These are phyloP conservation scores for Saccharomyces hybrid DNA, from an alignment of 1,139 yeast species.

Conservation along the genomic window DNA sequence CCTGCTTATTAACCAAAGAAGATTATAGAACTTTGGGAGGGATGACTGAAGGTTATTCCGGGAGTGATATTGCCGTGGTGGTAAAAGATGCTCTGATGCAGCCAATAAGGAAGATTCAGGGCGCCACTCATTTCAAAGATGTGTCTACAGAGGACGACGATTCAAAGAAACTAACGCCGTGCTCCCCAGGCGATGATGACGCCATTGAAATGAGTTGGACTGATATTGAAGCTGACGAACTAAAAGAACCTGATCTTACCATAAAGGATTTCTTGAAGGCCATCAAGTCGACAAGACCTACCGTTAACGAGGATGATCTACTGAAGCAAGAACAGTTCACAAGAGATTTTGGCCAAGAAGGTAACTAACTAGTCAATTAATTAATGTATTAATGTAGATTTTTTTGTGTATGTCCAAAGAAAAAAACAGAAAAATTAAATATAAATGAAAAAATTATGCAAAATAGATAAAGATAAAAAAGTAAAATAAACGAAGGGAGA, in stretches of 20 bases:
- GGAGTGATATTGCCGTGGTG: slow-evolving; percentile 93
- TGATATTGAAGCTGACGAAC: slow-evolving; percentile 80
- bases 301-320: slow-evolving; percentile 81
- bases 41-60: slow-evolving; percentile 96
- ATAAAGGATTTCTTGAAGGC: slow-evolving; percentile 92
- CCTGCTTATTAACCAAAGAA: slow-evolving; percentile 64
- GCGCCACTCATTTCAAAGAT: slow-evolving; percentile 87
- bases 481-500: slow-evolving; percentile 5
- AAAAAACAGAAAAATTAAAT: neutral
- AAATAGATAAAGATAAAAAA: slow-evolving; percentile 1
- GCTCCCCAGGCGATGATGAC: slow-evolving; percentile 89
- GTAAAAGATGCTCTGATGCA: slow-evolving; percentile 97
- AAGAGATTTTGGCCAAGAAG: slow-evolving; percentile 93
- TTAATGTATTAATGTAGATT: neutral
- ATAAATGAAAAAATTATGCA: neutral
- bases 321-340: slow-evolving; percentile 82
- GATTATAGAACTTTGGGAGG: slow-evolving; percentile 78
- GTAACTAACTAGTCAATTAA: slow-evolving; percentile 43
- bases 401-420: neutral
- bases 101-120: slow-evolving; percentile 91
- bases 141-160: slow-evolving; percentile 29
- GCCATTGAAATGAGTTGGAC: slow-evolving; percentile 92
- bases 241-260: slow-evolving; percentile 81
- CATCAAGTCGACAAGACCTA: slow-evolving; percentile 84
- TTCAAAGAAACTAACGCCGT: slow-evolving; percentile 60